Evolutionary conservation across 2,329 filamentous ascomycete genomes (phyloP), one percentile per base, ranked within the genome.

Genomic region (Aspergillus tubingensis): DNA sequence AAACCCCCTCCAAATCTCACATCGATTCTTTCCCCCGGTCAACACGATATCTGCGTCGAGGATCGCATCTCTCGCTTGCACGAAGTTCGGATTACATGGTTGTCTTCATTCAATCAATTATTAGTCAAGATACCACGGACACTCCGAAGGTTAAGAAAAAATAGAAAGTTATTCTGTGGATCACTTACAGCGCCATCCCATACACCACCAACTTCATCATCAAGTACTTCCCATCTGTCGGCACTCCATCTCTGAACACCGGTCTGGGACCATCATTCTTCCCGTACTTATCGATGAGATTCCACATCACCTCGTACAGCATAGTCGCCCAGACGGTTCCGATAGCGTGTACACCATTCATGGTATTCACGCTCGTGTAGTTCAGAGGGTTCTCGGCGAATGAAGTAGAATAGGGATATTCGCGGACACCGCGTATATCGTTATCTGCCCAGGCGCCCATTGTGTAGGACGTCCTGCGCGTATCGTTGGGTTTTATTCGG

Each of bases 291-390:
- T 65, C 63, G 5, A 65, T 64, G 52, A 65, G 36, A 13, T 62
- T 61, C 63, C 63, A 65, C 59, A 65, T 2, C 5, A 65, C 36
- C n/a, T 65, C 63, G 38, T 65, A 62, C 13, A 65, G 48, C 58
- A 65, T 62, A 1, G 55, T 55, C 4, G 59, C 57, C 63, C 63
- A 65, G 41, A 59, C 60, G 1, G 62, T 62, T 10, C 63, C 63
- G 32, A 62, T 62, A 13, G 48, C 47, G 41, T 65, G 63, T 1
- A 65, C 62, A 5, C 17, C 38, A 1, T 47, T 47, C 43, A 38
- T 55, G n/a, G 4, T 44, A 23, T 65, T 59, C 13, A 65, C 49
- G 36, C 48, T 57, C 11, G 49, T 43, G 53, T 64, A 65, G 6
- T 48, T 60, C 5, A 60, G 41, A 8, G 63, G 62, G 11, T 65